Evolutionary conservation across 805 yeast species (phyloP), one percentile per base, ranked within the genome.

Genomic region (Barnettozyma vustinii): DNA sequence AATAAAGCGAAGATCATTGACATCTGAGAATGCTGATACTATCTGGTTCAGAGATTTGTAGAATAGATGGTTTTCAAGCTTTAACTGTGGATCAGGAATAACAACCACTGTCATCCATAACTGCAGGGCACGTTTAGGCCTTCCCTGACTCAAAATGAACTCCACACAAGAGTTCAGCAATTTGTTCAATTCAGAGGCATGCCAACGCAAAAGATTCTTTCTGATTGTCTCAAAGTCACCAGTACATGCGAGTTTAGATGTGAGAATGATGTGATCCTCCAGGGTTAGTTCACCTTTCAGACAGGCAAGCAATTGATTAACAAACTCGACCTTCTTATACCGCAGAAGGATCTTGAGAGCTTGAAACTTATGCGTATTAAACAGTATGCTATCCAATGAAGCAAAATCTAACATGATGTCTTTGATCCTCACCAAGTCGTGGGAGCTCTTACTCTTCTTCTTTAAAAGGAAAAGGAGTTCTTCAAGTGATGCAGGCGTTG

Each of bases 301-400:
- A 9, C 18, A 20, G 12, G 36, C 9, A 1, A 51, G 44, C 30
- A 53, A 40, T 2, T 47, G 42, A 4, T 43, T 40, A 2, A 54
- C 51, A 47, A 47, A 46, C 5, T 51, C 53, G 19, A 27, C 39
- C 37, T 46, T 49, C 36, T 52, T 54, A 37, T 33, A 46, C 37
- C 39, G 47, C 6, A 56, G 47, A 1, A 56, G 46, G 2, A 50
- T 13, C 5, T 44, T 5, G 9, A 54, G 20, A 1, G 46, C 46
- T 9, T 47, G 42, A 9, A 32, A 32, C 36, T 51, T 39, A 13
- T 49, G 42, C 33, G 45, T 18, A 15, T 5, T 18, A 21, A 36
- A 35, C 5, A 23, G 25, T 21, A 37, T 16, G 12, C 8, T 41
- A 5, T 27, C 39, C 5, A 26, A 32, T 4, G 13, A 40, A 26